Conservation (phyloP, 2,329 filamentous ascomycete genomes). For the Fusarium austroafricanum region DNA sequence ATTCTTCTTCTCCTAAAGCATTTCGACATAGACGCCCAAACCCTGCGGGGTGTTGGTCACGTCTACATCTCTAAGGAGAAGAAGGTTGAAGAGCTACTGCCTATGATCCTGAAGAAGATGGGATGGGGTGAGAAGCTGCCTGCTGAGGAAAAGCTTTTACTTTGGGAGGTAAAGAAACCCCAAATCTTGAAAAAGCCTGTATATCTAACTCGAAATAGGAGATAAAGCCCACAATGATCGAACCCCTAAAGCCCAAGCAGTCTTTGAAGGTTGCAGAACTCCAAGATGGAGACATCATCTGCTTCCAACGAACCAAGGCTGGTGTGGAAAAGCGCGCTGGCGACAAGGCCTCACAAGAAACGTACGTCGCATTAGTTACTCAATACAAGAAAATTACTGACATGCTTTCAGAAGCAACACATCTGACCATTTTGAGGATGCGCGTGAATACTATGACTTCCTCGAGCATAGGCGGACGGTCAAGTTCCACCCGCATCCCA, state of each 20-base stretch:
- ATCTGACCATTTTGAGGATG: slow-evolving; percentile 73
- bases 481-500: slow-evolving; percentile 77
- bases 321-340: slow-evolving; percentile 44
- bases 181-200: background rate
- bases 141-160: slow-evolving; percentile 68
- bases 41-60: slow-evolving; percentile 80
- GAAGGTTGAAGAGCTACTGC: slow-evolving; percentile 86
- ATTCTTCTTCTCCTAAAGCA: slow-evolving; percentile 93
- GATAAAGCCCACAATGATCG: slow-evolving; percentile 98
- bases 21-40: slow-evolving; percentile 84
- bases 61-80: slow-evolving; percentile 89
- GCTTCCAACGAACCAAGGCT: slow-evolving; percentile 78
- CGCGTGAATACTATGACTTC: slow-evolving; percentile 92
- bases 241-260: slow-evolving; percentile 90
- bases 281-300: slow-evolving; percentile 96
- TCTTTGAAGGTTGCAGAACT: slow-evolving; percentile 92
- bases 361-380: slow-evolving; percentile 41
- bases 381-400: slow-evolving; percentile 18
- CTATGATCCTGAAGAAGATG: slow-evolving; percentile 84
- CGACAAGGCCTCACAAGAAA: slow-evolving; percentile 49
- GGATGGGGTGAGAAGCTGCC: slow-evolving; percentile 82
- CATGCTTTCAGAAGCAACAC: slow-evolving; percentile 30
- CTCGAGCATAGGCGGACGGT: slow-evolving; percentile 85
- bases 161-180: slow-evolving; percentile 75
- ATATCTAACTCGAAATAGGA: slow-evolving; percentile 62